phyloP scores from a whole-genome alignment of 306 rosid species.

The Glycine tomentella region DNA sequence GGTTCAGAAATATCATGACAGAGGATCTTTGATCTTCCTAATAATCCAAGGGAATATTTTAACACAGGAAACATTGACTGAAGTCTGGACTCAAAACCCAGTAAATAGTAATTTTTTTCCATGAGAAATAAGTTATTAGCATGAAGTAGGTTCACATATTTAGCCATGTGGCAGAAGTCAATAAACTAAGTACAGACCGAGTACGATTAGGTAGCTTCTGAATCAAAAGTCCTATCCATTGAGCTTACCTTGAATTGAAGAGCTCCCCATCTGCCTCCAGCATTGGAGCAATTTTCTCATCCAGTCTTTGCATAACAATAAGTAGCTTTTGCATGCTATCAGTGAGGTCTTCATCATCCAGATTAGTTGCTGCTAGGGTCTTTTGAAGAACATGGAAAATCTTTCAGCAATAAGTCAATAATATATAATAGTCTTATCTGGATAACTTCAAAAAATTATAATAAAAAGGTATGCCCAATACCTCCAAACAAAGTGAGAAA shows the following conservation, averaged over 20 bases:
- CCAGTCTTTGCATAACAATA: constrained; percentile 96
- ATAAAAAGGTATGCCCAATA: constrained; percentile 2
- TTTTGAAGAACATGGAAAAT: constrained; percentile 51
- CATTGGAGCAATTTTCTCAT: constrained; percentile 87
- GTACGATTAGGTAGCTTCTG: constrained; percentile 23
- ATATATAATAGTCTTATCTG: background rate
- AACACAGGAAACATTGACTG: background rate
- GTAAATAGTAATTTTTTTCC: constrained; percentile 9
- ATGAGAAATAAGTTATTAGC: background rate
- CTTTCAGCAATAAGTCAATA: background rate
- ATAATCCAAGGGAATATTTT: background rate
- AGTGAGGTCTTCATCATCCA: constrained; percentile 87
- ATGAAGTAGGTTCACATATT: too few species aligned
- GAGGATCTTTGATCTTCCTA: background rate
- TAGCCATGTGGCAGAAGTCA: background rate
- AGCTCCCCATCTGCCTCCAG: constrained; percentile 91
- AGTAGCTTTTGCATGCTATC: constrained; percentile 96
- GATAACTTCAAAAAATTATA: background rate
- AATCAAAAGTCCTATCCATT: constrained; percentile 11
- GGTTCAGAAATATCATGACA: background rate
- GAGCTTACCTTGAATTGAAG: constrained; percentile 79
- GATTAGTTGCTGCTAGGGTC: constrained; percentile 96
- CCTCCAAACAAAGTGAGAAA: constrained; percentile 13
- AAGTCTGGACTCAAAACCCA: background rate
- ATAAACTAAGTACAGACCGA: background rate